Conservation (phyloP, 805 yeast genomes). For the Metschnikowia picachoensis region DNA sequence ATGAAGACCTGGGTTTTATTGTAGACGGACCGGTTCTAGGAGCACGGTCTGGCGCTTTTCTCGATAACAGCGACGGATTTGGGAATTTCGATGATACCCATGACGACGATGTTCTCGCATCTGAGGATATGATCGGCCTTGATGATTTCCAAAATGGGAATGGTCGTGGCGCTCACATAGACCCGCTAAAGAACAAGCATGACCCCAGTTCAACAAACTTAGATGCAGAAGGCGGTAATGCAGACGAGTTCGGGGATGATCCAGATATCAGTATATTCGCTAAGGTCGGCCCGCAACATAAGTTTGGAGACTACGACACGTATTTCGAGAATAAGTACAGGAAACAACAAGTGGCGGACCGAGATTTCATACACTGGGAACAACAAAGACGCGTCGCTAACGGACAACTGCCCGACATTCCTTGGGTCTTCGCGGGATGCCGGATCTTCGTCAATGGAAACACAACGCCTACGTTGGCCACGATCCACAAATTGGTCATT, state of each 20-base stretch:
- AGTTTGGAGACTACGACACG: slow-evolving; percentile 63
- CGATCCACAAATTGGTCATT: slow-evolving; percentile 66
- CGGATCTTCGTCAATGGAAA: slow-evolving; percentile 82
- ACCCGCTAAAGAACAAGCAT: neutral
- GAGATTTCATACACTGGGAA: slow-evolving; percentile 48
- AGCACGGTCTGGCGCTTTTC: too few relatives aligned
- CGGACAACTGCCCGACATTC: slow-evolving; percentile 12
- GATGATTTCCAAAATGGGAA: neutral
- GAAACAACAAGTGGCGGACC: slow-evolving; percentile 61
- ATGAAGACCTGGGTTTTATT: too few relatives aligned
- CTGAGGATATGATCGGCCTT: neutral
- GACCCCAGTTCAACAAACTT: neutral
- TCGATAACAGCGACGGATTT: too few relatives aligned
- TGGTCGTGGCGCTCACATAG: neutral
- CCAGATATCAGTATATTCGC: slow-evolving; percentile 10
- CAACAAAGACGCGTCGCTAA: slow-evolving; percentile 26
- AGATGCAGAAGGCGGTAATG: neutral
- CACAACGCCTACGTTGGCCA: slow-evolving; percentile 74
- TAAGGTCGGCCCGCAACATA: slow-evolving; percentile 36
- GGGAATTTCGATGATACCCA: neutral
- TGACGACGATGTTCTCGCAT: neutral
- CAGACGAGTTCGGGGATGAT: neutral
- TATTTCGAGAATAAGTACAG: slow-evolving; percentile 59
- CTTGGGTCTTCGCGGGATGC: slow-evolving; percentile 56
- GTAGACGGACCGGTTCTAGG: too few relatives aligned